Evolutionary conservation across 2,329 filamentous ascomycete genomes (phyloP), one percentile per base, ranked within the genome.

Genomic region (Penicillium janthinellum): DNA sequence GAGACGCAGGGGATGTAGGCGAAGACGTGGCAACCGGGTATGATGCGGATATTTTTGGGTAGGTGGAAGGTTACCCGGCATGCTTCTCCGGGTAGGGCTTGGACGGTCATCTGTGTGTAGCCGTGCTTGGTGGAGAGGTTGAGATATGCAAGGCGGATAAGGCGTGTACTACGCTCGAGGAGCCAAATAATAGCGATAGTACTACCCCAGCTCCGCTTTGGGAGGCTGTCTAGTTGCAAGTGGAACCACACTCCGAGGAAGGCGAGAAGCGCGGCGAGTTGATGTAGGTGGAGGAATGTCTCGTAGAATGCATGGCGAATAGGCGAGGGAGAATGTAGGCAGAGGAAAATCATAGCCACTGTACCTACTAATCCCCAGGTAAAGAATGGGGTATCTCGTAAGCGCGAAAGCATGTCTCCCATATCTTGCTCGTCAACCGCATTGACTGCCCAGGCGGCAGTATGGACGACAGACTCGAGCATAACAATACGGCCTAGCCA

Each of bases 251-350:
- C 71, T 10, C 79, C 80, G 14, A 80, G 53, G 54, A 81, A 70
- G 15, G 77, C 72, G n/a, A 78, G 50, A 15, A 81, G 63, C 10
- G 78, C 80, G 22, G 75, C 72, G 12, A 80, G 64, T 60, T 81
- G 79, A 66, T 82, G 80, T 6, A 81, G 65, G 61, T 81, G 78
- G 25, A 82, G 67, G 64, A 99, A 99, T 0, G 92, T 96, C 79
- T 99, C 95, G 79, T 99, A 99, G 74, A 96, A 97, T 41, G 93
- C 92, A 76, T 97, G 94, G 62, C 95, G 88, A 54, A 99, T 73
- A 0, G 92, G 89, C 2, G 92, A 82, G 10, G 76, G 74, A 1
- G 80, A 79, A 60, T 82, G 80, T 11, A 79, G 60, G 1, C 70
- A 47, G 10, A 83, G 73, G 38, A 78, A 70, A 25, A 76, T 52